Evolutionary conservation across 331 rosid genomes (phyloP).

Genomic region (Ulmus americana): DNA sequence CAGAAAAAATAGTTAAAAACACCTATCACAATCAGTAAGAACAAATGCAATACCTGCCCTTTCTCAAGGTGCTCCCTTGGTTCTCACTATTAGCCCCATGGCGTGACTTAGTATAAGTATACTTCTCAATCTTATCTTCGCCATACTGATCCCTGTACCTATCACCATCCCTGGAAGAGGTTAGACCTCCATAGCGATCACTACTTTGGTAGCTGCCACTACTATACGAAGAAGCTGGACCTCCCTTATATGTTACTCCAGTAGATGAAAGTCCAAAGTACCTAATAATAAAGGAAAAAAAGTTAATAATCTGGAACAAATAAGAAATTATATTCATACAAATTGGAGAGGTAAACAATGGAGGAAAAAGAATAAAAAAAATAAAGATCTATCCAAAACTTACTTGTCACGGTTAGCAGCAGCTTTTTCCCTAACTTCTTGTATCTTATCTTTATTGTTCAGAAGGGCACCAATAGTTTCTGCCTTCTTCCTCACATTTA

Average conservation of each 20-base stretch:
- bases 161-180: constrained; percentile 43
- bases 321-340: not conserved
- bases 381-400: constrained; percentile 21
- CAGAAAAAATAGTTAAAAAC: constrained; percentile 6
- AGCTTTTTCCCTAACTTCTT: constrained; percentile 82
- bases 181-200: constrained; percentile 55
- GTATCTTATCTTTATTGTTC: constrained; percentile 88
- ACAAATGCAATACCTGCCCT: constrained; percentile 47
- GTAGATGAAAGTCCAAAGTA: constrained; percentile 89
- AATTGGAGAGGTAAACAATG: constrained; percentile 3
- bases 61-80: constrained; percentile 53
- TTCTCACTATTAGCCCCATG: constrained; percentile 33
- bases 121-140: constrained; percentile 53
- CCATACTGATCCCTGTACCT: constrained; percentile 43
- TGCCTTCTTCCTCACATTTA: constrained; percentile 93
- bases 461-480: constrained; percentile 71
- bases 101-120: constrained; percentile 41
- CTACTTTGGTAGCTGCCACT: constrained; percentile 58
- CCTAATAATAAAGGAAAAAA: constrained; percentile 35
- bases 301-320: not conserved
- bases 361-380: too few relatives aligned
- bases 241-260: constrained; percentile 70
- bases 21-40: constrained; percentile 13
- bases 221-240: constrained; percentile 45
- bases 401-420: constrained; percentile 93